These are phyloP conservation scores for Aphanoascus verrucosus DNA, from an alignment of 2,329 filamentous ascomycete species.

Conservation along the genomic window DNA sequence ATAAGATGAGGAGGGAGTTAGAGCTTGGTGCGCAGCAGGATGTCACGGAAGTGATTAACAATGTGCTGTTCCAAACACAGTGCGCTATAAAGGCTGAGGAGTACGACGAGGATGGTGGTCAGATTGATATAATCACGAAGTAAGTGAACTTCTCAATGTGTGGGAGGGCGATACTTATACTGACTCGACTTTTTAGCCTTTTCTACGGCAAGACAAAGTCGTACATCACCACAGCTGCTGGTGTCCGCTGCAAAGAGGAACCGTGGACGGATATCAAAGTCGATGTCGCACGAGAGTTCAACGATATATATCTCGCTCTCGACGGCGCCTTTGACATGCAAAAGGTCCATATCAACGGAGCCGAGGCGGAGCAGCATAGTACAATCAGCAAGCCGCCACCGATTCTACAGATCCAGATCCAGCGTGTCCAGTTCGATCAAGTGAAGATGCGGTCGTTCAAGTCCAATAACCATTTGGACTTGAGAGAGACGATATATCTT, in stretches of 20 bases:
- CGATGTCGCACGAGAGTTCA: slow-evolving; percentile 47
- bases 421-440: slow-evolving; percentile 64
- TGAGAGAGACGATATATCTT: slow-evolving; percentile 73
- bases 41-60: slow-evolving; percentile 89
- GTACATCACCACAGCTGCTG: slow-evolving; percentile 37
- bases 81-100: slow-evolving; percentile 69
- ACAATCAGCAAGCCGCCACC: slow-evolving; percentile 69
- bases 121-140: slow-evolving; percentile 68
- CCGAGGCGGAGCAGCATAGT: slow-evolving; percentile 52
- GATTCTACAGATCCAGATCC: slow-evolving; percentile 79
- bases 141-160: slow-evolving; percentile 20
- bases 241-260: slow-evolving; percentile 43
- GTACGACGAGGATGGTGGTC: slow-evolving; percentile 58
- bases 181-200: too few species aligned
- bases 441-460: slow-evolving; percentile 53
- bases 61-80: slow-evolving; percentile 81
- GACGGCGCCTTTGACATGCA: slow-evolving; percentile 77
- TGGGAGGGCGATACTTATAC: too few species aligned
- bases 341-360: slow-evolving; percentile 56
- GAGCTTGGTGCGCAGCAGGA: slow-evolving; percentile 71
- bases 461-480: slow-evolving; percentile 63
- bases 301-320: slow-evolving; percentile 71
- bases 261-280: slow-evolving; percentile 54
- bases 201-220: slow-evolving; percentile 42
- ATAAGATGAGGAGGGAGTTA: slow-evolving; percentile 39